Evolutionary conservation across 1,139 yeast species (phyloP), one percentile per base, ranked within the genome.

Genomic region (Scheffersomyces insectosa): DNA sequence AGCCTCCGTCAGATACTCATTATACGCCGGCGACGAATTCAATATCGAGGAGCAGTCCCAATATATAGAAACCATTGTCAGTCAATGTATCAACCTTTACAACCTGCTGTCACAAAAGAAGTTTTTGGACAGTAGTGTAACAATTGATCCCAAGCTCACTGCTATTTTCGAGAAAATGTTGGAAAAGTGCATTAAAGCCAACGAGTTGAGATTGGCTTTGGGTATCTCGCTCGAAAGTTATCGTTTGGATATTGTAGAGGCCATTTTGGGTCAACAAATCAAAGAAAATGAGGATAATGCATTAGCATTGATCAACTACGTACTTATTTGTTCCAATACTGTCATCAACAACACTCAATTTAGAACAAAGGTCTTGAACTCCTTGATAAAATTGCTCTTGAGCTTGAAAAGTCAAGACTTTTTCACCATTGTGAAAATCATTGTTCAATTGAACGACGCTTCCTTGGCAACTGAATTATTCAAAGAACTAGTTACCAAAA

Each of bases 151-250:
- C 4, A 83, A 83, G 54, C 79, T 93, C 53, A 71, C 77, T 10
- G 67, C 70, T 3, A 82, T 93, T 43, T 95, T 90, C 55, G 97
- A 91, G 60, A 80, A 77, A 60, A 93, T 95, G 97, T 79, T 93
- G 53, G 68, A 77, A 38, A 87, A 88, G 60, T 91, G 97, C 68
- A 80, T 86, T 36, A 72, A 70, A 9, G 72, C 81, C 34, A 83
- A 84, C 42, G 97, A 91, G 52, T 75, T 77, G 51, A 85, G 83
- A 60, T 78, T 91, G 58, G 97, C 97, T 1, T 72, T 95, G 47
- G 99, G 99, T 28, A 87, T 93, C 46, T 84, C 97, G 1, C 71
- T 95, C 47, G 99, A 93, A 63, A 83, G 96, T 49, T 85, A 82
- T 61, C 79, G 98, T 58, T 72, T 90, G 52, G 99, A 93, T 64